Base-by-base conservation (phyloP, 202 grass and related monocot species). In the Setaria viridis region DNA sequence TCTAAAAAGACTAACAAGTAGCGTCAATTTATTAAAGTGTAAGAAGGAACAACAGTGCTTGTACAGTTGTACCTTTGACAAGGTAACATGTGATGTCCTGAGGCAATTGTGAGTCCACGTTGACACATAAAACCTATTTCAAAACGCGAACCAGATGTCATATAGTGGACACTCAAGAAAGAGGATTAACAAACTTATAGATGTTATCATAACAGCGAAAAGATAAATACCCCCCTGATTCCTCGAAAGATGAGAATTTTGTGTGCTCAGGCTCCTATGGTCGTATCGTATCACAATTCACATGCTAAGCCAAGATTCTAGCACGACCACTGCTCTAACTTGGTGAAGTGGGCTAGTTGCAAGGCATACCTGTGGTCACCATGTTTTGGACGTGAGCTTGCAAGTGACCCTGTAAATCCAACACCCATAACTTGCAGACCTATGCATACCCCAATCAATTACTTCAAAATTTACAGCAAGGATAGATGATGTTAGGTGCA, bases 361-460 rank as follows among this genome's bases (percentile, higher is more conserved):
- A 72, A 67, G 48, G 57, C 5, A 82, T 92, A 98, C 96, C 90
- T 90, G 72, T 99, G 93, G 70, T 92, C 96, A 29, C 96, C 93
- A 34, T 60, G 93, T 90, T 95, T 99, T 80, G 90, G 88, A 70
- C 85, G 85, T 73, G 90, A 76, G 84, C 86, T 94, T 87, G 93
- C 96, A 74, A 99, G 81, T 83, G 96, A 94, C 25, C 96, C 96
- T 78, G 90, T 90, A 90, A 95, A 98, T 79, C 93, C 93, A 76
- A 99, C 90, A 78, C 93, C 96, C 76, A 99, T 82, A 69, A 99
- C 93, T 91, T 77, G 88, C 46, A 72, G 67, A 86, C 96, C 93
- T 99, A 66, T 0, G 4, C 70, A 59, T 69, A 83, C 65, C 19
- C 49, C 51, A 74, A 9, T 42, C 43, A 68, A 46, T 74, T 82